Conservation (phyloP, 768 basidiomycete species). For the Boletellus ananiceps region DNA sequence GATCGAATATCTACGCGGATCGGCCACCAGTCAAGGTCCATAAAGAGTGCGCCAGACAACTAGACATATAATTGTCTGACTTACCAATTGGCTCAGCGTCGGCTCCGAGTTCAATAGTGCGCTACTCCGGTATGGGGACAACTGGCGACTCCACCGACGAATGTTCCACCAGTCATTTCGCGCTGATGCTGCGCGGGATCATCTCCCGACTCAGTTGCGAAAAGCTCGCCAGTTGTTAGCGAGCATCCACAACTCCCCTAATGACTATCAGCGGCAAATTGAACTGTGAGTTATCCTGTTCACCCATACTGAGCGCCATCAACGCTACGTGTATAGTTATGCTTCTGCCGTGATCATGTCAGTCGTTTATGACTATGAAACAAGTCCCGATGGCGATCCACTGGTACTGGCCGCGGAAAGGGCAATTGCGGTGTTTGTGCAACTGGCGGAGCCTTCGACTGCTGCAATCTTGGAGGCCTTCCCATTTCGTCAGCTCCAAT, state of each 20-base stretch:
- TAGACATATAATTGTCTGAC: constrained; percentile 2
- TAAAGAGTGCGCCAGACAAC: constrained; percentile 19
- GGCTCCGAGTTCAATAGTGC: constrained; percentile 31
- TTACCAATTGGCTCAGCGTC: constrained; percentile 11
- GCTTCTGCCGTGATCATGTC: constrained; percentile 32
- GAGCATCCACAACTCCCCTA: constrained; percentile 21
- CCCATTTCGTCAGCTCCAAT: constrained; percentile 28
- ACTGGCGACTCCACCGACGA: constrained; percentile 31
- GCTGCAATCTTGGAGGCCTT: constrained; percentile 28
- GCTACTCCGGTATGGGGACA: constrained; percentile 27
- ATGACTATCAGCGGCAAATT: constrained; percentile 25
- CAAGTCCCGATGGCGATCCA: constrained; percentile 24
- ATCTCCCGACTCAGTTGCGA: constrained; percentile 25
- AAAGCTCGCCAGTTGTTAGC: constrained; percentile 26
- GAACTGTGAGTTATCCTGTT: constrained; percentile 25
- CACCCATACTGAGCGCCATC: background rate
- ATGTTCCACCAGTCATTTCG: constrained; percentile 32
- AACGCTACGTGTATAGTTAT: constrained; percentile 19
- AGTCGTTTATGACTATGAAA: constrained; percentile 32
- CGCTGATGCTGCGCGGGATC: constrained; percentile 22
- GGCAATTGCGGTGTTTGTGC: constrained; percentile 24
- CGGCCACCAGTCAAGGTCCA: constrained; percentile 30
- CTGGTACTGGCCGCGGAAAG: constrained; percentile 28
- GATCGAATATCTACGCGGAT: constrained; percentile 36
- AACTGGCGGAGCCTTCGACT: constrained; percentile 24